Evolutionary conservation across 2,329 filamentous ascomycete species (phyloP).

Genomic region (Pseudocercospora crystallina): DNA sequence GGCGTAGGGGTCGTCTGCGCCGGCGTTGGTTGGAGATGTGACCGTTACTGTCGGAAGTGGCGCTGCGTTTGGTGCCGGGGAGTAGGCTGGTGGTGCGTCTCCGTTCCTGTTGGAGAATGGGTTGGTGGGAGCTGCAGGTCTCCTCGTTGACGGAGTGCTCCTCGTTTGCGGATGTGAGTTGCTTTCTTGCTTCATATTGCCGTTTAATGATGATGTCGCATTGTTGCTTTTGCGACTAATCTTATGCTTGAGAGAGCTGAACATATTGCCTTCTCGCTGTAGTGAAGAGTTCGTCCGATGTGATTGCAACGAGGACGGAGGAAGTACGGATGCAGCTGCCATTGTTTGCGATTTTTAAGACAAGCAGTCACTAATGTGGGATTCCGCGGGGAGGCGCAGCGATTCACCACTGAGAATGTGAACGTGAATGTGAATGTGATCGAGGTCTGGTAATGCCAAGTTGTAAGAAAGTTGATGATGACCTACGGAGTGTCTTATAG

Average conservation of each 20-base stretch:
- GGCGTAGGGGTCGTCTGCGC: conserved; percentile 66
- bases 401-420: too few relatives aligned
- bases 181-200: conserved; percentile 13
- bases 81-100: conserved; percentile 40
- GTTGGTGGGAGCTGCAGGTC: conserved; percentile 16
- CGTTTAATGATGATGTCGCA: conserved; percentile 6
- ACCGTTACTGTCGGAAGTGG: conserved; percentile 17
- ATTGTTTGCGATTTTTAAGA: background rate
- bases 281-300: conserved; percentile 22
- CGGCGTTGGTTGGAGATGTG: conserved; percentile 28
- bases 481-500: too few relatives aligned
- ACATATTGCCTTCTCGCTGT: conserved; percentile 18
- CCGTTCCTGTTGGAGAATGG: conserved; percentile 7
- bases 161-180: conserved; percentile 22
- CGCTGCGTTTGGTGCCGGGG: conserved; percentile 44
- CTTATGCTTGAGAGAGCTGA: conserved; percentile 25
- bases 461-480: too few relatives aligned
- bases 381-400: too few relatives aligned
- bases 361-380: too few relatives aligned
- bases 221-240: conserved; percentile 18
- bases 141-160: conserved; percentile 21
- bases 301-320: conserved; percentile 11
- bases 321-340: conserved; percentile 1
- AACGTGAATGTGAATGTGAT: too few relatives aligned
- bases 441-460: too few relatives aligned